Evolutionary conservation across 805 yeast genomes (phyloP).

Genomic region (Pichia eremophila): DNA sequence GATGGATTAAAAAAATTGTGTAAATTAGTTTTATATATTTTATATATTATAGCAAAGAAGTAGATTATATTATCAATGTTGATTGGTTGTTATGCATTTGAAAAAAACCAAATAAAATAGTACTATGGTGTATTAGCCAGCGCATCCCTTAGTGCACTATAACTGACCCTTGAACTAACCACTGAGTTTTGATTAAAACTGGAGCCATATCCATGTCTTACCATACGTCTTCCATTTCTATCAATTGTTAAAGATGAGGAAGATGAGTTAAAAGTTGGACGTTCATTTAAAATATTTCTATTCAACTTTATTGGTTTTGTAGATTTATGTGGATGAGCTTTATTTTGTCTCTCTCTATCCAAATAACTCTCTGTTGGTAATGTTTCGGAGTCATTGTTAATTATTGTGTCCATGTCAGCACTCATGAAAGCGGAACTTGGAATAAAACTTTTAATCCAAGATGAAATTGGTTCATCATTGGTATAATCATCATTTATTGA

Average conservation of each 20-base stretch:
- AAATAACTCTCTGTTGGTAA: too few relatives aligned
- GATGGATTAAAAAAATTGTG: too few relatives aligned
- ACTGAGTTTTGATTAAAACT: conserved; percentile 24
- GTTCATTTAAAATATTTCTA: neutral
- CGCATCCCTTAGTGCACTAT: conserved; percentile 40
- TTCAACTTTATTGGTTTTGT: neutral
- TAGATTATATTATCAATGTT: too few relatives aligned
- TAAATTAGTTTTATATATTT: too few relatives aligned
- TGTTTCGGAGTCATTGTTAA: conserved; percentile 1
- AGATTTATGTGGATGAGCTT: neutral
- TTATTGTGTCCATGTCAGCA: conserved; percentile 25
- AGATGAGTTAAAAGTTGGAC: conserved; percentile 23
- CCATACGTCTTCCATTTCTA: conserved; percentile 31
- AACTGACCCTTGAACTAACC: conserved; percentile 34
- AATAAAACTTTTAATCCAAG: conserved; percentile 23
- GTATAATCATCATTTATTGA: neutral
- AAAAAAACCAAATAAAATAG: conserved; percentile 13
- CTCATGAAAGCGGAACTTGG: conserved; percentile 24
- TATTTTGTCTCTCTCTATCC: too few relatives aligned
- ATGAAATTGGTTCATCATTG: conserved; percentile 4
- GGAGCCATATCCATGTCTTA: conserved; percentile 36
- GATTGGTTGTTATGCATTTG: neutral
- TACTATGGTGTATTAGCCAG: conserved; percentile 10
- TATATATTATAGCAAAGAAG: too few relatives aligned
- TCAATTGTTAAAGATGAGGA: conserved; percentile 35